Conservation (phyloP, 1,284 basidiomycete species). For the Ceratobasidium sp. region DNA sequence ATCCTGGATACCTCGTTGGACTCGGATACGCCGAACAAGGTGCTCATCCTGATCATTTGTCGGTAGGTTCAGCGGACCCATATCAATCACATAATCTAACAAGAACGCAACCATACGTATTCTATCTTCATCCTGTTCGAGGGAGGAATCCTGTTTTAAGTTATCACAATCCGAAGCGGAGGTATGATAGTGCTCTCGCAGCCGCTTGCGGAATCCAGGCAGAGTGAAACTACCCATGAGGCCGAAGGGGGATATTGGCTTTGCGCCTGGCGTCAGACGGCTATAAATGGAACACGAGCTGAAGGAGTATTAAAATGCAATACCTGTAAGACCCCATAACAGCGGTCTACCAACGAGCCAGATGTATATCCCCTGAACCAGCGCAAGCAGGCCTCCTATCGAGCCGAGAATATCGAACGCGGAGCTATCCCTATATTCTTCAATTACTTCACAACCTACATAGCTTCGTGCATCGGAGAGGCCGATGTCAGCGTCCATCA, state of each 20-base stretch:
- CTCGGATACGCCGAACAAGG: neutral
- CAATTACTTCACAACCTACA: conserved; percentile 31
- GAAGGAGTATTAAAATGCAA: neutral
- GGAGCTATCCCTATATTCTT: conserved; percentile 20
- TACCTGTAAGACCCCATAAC: conserved; percentile 9
- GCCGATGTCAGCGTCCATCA: conserved; percentile 8
- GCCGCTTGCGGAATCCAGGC: neutral
- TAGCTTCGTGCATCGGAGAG: conserved; percentile 16
- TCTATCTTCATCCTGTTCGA: neutral
- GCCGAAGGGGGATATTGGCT: conserved; percentile 10
- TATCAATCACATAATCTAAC: conserved; percentile 17
- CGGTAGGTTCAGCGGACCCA: neutral
- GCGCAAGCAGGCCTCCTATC: conserved; percentile 24
- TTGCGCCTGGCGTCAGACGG: neutral
- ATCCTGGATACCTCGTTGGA: neutral
- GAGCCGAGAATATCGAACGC: conserved; percentile 32
- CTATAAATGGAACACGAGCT: too few relatives aligned
- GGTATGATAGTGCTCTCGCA: conserved; percentile 8
- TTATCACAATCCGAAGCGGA: too few relatives aligned
- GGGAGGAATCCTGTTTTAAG: too few relatives aligned
- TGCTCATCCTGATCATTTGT: neutral
- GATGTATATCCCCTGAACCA: conserved; percentile 18
- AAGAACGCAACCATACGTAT: conserved; percentile 3
- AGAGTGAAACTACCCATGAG: neutral
- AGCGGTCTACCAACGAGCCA: conserved; percentile 17